These are phyloP conservation scores for Hanseniaspora thailandica DNA, from an alignment of 805 yeast genomes.

Conservation along the genomic window DNA sequence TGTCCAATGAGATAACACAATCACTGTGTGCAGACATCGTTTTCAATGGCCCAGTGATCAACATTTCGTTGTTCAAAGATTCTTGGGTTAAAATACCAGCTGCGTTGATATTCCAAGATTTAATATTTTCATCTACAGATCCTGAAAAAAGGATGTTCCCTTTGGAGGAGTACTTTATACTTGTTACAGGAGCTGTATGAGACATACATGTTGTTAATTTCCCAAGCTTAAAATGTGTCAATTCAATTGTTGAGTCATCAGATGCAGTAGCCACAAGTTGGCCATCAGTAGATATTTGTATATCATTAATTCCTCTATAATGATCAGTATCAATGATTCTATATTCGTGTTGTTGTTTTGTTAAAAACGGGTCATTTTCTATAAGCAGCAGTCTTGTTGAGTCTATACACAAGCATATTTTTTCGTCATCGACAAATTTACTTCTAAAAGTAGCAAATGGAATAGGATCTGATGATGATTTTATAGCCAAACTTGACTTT, in stretches of 20 bases:
- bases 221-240: conserved; percentile 52
- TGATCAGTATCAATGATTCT: conserved; percentile 39
- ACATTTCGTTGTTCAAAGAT: conserved; percentile 3
- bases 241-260: conserved; percentile 67
- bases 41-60: conserved; percentile 51
- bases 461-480: background rate
- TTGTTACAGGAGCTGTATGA: conserved; percentile 75
- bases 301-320: conserved; percentile 56
- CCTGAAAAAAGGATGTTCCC: conserved; percentile 76
- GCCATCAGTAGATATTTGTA: conserved; percentile 69
- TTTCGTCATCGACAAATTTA: background rate
- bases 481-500: background rate
- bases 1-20: conserved; percentile 65
- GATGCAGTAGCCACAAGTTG: conserved; percentile 69
- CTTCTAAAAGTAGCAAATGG: conserved; percentile 3
- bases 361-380: conserved; percentile 5
- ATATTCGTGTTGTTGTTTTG: background rate
- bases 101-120: conserved; percentile 73
- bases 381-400: background rate
- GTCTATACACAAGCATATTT: conserved; percentile 4
- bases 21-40: conserved; percentile 88
- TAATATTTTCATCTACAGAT: conserved; percentile 79
- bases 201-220: conserved; percentile 41
- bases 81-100: conserved; percentile 10
- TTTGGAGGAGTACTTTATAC: conserved; percentile 55